Conservation (phyloP, 306 rosid species). For the Lathyrus tuberosus region DNA sequence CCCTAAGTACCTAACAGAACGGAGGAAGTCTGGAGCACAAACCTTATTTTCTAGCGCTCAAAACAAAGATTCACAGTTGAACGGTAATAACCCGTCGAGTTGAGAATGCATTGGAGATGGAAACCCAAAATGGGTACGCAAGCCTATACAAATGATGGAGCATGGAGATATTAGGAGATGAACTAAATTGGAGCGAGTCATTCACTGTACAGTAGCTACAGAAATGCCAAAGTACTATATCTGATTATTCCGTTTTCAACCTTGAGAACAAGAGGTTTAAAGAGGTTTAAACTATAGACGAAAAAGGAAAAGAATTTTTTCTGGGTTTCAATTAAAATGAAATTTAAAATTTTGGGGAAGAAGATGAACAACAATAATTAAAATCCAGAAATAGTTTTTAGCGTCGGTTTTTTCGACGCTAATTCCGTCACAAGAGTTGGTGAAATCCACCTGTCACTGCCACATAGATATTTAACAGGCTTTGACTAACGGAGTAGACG, state of each 20-base stretch:
- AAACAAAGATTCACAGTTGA: not conserved
- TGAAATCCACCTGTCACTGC: too few relatives aligned
- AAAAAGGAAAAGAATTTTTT: too few relatives aligned
- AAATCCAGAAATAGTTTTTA: too few relatives aligned
- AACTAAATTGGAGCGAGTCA: not conserved
- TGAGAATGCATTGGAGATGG: not conserved
- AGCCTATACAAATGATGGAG: not conserved
- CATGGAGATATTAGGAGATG: not conserved
- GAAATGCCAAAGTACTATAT: not conserved
- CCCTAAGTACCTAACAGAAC: constrained; percentile 3
- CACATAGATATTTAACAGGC: too few relatives aligned
- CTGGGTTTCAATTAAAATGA: too few relatives aligned
- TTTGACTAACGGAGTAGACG: too few relatives aligned
- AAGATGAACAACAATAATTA: too few relatives aligned
- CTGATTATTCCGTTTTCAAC: not conserved
- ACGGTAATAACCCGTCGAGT: not conserved
- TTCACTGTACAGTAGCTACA: not conserved
- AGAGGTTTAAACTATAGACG: too few relatives aligned
- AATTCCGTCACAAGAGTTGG: too few relatives aligned
- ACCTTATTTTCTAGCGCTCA: not conserved
- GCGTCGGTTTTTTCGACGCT: too few relatives aligned
- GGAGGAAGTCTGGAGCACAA: constrained; percentile 3
- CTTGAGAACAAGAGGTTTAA: not conserved
- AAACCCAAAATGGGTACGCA: not conserved
- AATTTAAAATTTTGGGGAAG: too few relatives aligned